phyloP scores from a whole-genome alignment of 1,284 basidiomycete genomes.

The Heterobasidion parviporum region DNA sequence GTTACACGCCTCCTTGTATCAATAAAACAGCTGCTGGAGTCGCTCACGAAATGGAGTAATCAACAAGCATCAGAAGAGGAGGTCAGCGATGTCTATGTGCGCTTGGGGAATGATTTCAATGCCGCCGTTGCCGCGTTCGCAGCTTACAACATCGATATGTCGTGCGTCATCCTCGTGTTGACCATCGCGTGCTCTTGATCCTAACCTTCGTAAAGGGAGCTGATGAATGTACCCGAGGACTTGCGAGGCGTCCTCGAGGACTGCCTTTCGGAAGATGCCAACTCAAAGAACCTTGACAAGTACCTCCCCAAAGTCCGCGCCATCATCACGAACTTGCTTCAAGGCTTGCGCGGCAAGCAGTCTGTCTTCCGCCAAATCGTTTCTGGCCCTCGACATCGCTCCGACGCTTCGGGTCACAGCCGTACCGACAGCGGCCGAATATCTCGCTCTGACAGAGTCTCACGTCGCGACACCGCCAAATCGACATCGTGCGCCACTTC shows the following conservation, averaged over 20 bases:
- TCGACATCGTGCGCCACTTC: slow-evolving; percentile 4
- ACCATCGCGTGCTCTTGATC: slow-evolving; percentile 3
- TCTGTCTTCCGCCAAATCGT: slow-evolving; percentile 66
- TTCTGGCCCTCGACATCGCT: slow-evolving; percentile 47
- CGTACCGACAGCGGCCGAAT: slow-evolving; percentile 37
- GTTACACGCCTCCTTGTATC: slow-evolving; percentile 92
- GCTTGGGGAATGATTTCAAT: slow-evolving; percentile 96
- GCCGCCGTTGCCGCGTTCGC: slow-evolving; percentile 86
- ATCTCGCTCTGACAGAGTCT: slow-evolving; percentile 34
- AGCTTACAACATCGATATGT: slow-evolving; percentile 84
- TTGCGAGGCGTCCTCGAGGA: slow-evolving; percentile 84
- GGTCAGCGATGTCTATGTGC: slow-evolving; percentile 96
- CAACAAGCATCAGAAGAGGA: slow-evolving; percentile 69
- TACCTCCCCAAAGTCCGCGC: slow-evolving; percentile 89
- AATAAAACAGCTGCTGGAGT: slow-evolving; percentile 91
- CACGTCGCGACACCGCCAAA: slow-evolving; percentile 6
- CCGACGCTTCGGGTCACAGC: slow-evolving; percentile 38
- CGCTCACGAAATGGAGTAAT: slow-evolving; percentile 84
- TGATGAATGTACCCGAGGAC: slow-evolving; percentile 84
- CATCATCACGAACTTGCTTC: slow-evolving; percentile 89
- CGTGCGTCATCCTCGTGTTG: slow-evolving; percentile 43
- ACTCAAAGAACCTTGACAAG: slow-evolving; percentile 75
- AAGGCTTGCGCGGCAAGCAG: slow-evolving; percentile 90
- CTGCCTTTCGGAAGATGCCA: slow-evolving; percentile 87
- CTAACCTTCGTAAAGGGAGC: slow-evolving; percentile 50